Conservation (phyloP, 225 moss, liverwort and hornwort species). For the Neckera pumila region DNA sequence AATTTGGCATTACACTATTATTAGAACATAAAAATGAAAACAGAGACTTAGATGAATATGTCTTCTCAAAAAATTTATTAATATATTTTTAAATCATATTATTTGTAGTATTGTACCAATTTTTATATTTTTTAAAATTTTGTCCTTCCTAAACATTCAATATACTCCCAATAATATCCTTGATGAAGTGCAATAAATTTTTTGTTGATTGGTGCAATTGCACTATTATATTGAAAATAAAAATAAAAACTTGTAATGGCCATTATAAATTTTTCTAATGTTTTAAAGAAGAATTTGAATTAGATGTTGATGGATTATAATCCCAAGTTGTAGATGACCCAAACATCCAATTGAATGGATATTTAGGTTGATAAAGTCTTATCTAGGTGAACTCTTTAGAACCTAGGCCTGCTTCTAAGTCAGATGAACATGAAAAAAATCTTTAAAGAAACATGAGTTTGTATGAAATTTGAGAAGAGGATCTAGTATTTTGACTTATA, state of each 20-base stretch:
- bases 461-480: background rate
- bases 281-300: too few species aligned
- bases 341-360: background rate
- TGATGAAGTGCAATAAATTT: background rate
- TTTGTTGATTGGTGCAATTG: background rate
- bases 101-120: background rate
- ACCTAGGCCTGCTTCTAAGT: background rate
- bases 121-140: background rate
- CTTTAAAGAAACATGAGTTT: background rate
- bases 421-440: too few species aligned
- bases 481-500: too few species aligned
- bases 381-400: background rate
- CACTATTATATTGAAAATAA: background rate
- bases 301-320: background rate
- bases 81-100: background rate
- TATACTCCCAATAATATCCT: too few species aligned
- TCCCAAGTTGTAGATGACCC: background rate
- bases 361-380: background rate
- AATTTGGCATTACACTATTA: background rate
- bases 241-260: too few species aligned
- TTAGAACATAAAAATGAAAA: background rate
- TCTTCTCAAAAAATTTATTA: background rate
- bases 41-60: background rate
- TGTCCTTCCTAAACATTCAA: background rate
- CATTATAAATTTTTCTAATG: background rate